Evolutionary conservation across 2,329 filamentous ascomycete species (phyloP), one percentile per base, ranked within the genome.

Genomic region (Aspergillus unguis): DNA sequence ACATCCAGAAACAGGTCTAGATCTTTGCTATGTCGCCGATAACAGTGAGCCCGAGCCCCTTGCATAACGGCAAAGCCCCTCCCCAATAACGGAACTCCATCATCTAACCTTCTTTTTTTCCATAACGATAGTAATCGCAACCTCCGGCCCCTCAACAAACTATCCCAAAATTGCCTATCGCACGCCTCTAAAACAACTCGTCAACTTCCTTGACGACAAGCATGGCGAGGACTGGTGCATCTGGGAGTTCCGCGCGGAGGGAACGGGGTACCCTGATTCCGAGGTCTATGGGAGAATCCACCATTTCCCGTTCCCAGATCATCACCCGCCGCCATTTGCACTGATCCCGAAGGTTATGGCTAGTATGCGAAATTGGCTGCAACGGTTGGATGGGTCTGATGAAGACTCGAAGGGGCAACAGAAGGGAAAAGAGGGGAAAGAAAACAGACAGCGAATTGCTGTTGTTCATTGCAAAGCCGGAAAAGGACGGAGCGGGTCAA

Each of bases 391-490:
- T 5, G 58, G 55, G 1, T 57, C 69, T 9, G 42, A 29, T 8
- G 38, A 31, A 17, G 37, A 35, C 4, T 27, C n/a, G 54, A 41
- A 35, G 28, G 52, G 33, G n/a, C 38, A 51, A 29, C 36, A 49
- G 11, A 25, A 45, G 6, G 62, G 35, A 55, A 49, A 9, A 60
- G 63, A 44, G 66, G 51, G 69, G 25, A 70, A 74, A 27, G 66
- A 17, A 17, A 17, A 17, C 17, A 17, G 71, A 26, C 75, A 77
- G 35, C 79, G 90, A 32, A 90, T 97, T 0, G 87, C 87, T 0
- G 92, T 97, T 5, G 90, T 97, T 6, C 94, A 99, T 71, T 97
- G 94, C 77, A 97, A 97, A 69, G 94, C 94, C 1, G 94, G 94
- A 2, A 99, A 99, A 72, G 94, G 94, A 1, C 81, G 94, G 46